phyloP scores from a whole-genome alignment of 306 rosid species.

The Lathyrus sativus region DNA sequence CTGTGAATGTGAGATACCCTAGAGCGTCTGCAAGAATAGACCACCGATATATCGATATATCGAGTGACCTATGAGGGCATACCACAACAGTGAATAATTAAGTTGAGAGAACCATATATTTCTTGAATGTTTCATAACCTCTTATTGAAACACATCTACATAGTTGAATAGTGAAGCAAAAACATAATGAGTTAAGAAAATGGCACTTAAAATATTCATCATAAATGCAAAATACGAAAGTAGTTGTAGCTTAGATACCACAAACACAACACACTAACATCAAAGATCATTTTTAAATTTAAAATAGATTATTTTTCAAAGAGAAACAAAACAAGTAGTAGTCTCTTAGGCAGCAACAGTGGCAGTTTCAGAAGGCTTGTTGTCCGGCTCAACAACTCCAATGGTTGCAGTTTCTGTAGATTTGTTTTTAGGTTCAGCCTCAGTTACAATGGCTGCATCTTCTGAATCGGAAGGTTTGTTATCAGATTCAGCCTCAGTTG shows the following conservation, averaged over 20 bases:
- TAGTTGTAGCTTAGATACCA: not conserved
- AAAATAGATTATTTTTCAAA: constrained; percentile 20
- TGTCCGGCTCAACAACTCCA: constrained; percentile 35
- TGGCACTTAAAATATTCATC: too few species aligned
- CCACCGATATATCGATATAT: too few species aligned
- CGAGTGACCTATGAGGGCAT: too few species aligned
- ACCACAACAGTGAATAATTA: too few species aligned
- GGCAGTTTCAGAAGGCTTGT: constrained; percentile 51
- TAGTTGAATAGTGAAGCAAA: too few species aligned
- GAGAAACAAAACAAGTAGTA: not conserved
- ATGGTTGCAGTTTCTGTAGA: constrained; percentile 29
- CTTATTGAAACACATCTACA: too few species aligned
- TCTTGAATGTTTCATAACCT: too few species aligned
- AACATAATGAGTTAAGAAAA: too few species aligned
- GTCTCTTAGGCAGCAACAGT: constrained; percentile 51
- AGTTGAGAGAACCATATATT: too few species aligned
- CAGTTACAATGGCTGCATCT: not conserved
- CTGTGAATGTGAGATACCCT: too few species aligned
- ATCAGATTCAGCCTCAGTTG: constrained; percentile 7
- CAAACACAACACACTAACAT: not conserved
- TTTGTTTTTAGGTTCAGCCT: constrained; percentile 37
- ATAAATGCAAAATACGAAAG: too few species aligned
- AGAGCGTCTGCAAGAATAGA: too few species aligned
- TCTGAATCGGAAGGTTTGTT: constrained; percentile 39
- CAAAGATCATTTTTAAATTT: not conserved